Evolutionary conservation across 345 rosid genomes (phyloP), one percentile per base, ranked within the genome.

Genomic region (Aquilaria yunnanensis): DNA sequence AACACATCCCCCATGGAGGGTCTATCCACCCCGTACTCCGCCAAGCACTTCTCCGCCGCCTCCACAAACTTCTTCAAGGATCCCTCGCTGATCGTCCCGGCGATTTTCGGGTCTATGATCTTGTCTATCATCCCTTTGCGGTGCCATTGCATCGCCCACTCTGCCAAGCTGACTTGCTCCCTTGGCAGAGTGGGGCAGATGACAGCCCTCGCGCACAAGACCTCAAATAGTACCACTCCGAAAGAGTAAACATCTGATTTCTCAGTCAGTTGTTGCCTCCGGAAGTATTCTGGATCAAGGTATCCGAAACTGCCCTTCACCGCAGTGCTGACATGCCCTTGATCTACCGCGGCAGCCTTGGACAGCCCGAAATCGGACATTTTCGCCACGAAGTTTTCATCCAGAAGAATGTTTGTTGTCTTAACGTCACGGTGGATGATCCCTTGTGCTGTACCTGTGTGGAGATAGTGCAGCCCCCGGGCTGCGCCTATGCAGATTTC

Each of bases 301-400:
- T 88, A 88, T 43, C 98, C 96, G 29, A 92, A 92, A 67, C 98
- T 92, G 11, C 94, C 96, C 67, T 92, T 88, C 58, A 92, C 94
- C 0, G 96, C 92, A 0, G 94, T 88, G 86, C 98, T 89, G 13
- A 86, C 96, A 53, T 83, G 79, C 9, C 85, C 89, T 45, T 82
- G 82, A 3, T 85, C 87, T 80, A 79, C 65, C 0, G 96, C 82
- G 10, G 92, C 89, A 52, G 77, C 90, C 67, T 89, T 87, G 9
- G 90, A 85, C 47, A 92, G 81, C 52, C 98, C 95, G 47, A 92
- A 92, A 51, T 88, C 94, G 0, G 96, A 80, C 9, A 89, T 90
- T 71, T 92, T 92, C 2, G 96, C 85, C 0, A 80, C 78, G 3
- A 85, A 74, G 46, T 92, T 86, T 75, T 89, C 98, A 41, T 92